These are phyloP conservation scores for Massariosphaeria phaeospora DNA, from an alignment of 495 filamentous ascomycete genomes.

Conservation along the genomic window DNA sequence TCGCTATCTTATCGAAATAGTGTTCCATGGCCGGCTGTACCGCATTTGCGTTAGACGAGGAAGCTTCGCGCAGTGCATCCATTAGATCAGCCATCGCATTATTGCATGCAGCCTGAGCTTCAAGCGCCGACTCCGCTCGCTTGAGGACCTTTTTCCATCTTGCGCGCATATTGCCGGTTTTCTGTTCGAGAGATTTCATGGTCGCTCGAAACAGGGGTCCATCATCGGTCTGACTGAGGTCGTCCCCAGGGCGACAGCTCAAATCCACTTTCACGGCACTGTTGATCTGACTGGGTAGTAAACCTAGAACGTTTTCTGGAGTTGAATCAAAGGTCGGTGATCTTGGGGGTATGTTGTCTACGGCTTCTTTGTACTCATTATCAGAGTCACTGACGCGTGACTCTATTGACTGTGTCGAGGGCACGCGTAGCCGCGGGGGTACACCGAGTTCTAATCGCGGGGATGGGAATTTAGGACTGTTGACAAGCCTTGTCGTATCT, in stretches of 20 bases:
- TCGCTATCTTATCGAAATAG: conserved; percentile 95
- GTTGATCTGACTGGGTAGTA: conserved; percentile 39
- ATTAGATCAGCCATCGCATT: conserved; percentile 77
- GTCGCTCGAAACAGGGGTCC: conserved; percentile 94
- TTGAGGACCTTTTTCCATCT: conserved; percentile 96
- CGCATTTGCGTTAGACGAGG: conserved; percentile 85
- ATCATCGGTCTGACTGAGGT: conserved; percentile 82
- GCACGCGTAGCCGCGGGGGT: conserved; percentile 70
- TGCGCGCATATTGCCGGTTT: conserved; percentile 86
- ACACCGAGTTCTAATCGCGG: conserved; percentile 66
- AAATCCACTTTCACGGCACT: conserved; percentile 80
- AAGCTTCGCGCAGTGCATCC: conserved; percentile 81
- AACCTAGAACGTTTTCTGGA: conserved; percentile 42
- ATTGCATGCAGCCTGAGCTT: conserved; percentile 76
- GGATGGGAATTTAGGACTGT: conserved; percentile 44
- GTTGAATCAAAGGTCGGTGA: conserved; percentile 60
- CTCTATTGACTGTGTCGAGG: conserved; percentile 74
- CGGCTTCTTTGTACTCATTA: conserved; percentile 49
- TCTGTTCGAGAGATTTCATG: conserved; percentile 93
- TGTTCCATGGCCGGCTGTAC: conserved; percentile 94
- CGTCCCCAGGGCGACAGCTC: conserved; percentile 77
- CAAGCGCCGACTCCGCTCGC: conserved; percentile 78
- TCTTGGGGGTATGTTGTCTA: conserved; percentile 40
- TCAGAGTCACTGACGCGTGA: conserved; percentile 70
- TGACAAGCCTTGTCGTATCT: conserved; percentile 37